Evolutionary conservation across 495 filamentous ascomycete species (phyloP).

Genomic region (Aspergillus kassunensis): DNA sequence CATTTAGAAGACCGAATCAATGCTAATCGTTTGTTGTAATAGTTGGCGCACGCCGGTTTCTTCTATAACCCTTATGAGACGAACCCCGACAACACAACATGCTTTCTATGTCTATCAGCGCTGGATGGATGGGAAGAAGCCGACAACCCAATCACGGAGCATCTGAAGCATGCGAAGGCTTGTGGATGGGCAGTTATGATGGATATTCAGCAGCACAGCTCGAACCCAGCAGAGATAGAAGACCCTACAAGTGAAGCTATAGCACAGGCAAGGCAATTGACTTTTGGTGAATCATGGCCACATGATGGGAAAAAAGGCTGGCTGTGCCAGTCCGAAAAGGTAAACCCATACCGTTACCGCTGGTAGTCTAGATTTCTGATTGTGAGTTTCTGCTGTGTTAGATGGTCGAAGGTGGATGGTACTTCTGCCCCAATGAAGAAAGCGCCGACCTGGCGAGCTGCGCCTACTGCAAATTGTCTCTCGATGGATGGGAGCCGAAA

Average conservation of each 20-base stretch:
- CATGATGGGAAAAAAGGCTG: conserved; percentile 85
- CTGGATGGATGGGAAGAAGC: conserved; percentile 86
- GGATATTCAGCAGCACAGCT: conserved; percentile 61
- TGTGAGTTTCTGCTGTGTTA: conserved; percentile 26
- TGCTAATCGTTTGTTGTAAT: neutral
- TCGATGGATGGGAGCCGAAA: conserved; percentile 89
- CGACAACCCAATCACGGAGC: conserved; percentile 77
- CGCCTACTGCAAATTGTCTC: conserved; percentile 76
- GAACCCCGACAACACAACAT: conserved; percentile 82
- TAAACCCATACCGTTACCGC: conserved; percentile 26
- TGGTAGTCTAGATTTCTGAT: no score
- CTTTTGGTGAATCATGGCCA: conserved; percentile 76
- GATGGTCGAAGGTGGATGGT: conserved; percentile 92
- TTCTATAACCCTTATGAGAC: conserved; percentile 72
- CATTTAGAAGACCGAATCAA: neutral
- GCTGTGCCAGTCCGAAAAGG: conserved; percentile 83
- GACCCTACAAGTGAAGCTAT: conserved; percentile 70
- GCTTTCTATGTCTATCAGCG: conserved; percentile 75
- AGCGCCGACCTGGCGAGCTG: conserved; percentile 82
- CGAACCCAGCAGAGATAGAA: conserved; percentile 58
- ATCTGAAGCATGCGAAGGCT: conserved; percentile 71
- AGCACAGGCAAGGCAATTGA: conserved; percentile 70
- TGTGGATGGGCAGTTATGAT: conserved; percentile 88
- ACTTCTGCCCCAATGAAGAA: conserved; percentile 78
- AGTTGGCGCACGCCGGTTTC: conserved; percentile 90